Evolutionary conservation across 106 monocot species (phyloP), one percentile per base, ranked within the genome.

Genomic region (Dendrobium nobile): DNA sequence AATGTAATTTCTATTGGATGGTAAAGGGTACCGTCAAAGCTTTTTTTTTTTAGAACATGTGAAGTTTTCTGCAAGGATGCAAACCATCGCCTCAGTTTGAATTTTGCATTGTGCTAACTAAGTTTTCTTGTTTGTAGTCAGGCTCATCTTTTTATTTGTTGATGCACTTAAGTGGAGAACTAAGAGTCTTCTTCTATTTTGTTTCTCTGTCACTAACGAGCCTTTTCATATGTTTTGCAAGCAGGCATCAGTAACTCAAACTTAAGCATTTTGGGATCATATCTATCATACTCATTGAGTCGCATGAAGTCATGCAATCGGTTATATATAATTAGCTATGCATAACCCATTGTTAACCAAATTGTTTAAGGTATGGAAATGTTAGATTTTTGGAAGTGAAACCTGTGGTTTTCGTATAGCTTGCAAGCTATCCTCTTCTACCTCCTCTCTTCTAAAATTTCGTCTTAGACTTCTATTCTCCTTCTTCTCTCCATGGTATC

Each of bases 261-360:
- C n/a, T 85, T 90, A 72, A 70, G 75, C 28, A 81, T 88, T 76
- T 72, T 85, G 54, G 88, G 83, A 67, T 64, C 68, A 41, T 76
- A 83, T 85, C 20, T 75, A 72, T 59, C 86, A 54, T 92, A 95
- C 77, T 90, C 92, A 59, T 77, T 90, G 43, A 85, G 79, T 77
- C 82, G 88, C 31, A 83, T 82, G 80, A 85, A 85, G 73, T 79
- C 86, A 84, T 76, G 64, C 37, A 64, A 84, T 31, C 82, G 45
- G 79, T 73, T 95, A 42, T 95, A 84, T 77, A 75, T 95, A 78
- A 84, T 95, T 85, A 56, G 78, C 40, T 90, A 83, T 67, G 77
- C 20, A 10, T 77, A 77, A 16, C 41, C 86, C 33, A 47, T 54
- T 4, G 82, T 1, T 68, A 68, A 68, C 68, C 68, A 90, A 81